Percentiles rank a stretch among this genome's conserved stretches.
phyloP scores from a whole-genome alignment of 495 filamentous ascomycete species.

The Thermothielavioides terrestris region DNA sequence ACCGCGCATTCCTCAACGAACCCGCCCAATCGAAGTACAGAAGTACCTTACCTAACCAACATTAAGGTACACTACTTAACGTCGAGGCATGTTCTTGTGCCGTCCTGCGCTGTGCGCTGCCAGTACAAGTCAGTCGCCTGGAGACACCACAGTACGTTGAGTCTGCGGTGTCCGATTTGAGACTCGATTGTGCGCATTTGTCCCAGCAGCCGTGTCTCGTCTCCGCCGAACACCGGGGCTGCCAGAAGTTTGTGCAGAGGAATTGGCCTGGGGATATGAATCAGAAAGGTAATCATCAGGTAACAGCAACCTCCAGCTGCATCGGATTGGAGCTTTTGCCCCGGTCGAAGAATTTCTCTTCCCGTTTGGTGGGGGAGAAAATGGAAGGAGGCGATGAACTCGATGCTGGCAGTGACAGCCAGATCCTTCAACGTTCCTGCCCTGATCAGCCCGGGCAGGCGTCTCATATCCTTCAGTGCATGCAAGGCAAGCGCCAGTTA shows the following conservation, averaged over 20 bases:
- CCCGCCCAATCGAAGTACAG: not conserved
- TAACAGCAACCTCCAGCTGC: conserved; percentile 31
- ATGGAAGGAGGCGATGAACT: conserved; percentile 3
- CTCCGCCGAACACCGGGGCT: conserved; percentile 4
- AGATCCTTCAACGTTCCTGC: not conserved
- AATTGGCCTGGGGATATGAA: conserved; percentile 11
- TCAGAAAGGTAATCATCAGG: conserved; percentile 28
- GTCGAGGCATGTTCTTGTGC: not conserved
- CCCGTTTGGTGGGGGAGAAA: not conserved
- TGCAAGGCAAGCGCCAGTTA: not conserved
- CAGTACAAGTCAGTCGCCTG: too few relatives aligned
- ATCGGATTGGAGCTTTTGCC: conserved; percentile 17
- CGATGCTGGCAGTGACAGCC: not conserved
- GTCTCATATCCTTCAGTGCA: too few relatives aligned
- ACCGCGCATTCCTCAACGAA: not conserved
- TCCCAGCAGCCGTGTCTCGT: too few relatives aligned
- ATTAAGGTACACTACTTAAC: not conserved
- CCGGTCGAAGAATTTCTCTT: not conserved
- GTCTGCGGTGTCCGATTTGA: too few relatives aligned
- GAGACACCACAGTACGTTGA: too few relatives aligned
- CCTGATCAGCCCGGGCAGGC: too few relatives aligned
- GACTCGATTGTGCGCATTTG: too few relatives aligned
- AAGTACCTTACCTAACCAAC: too few relatives aligned
- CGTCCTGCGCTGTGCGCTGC: too few relatives aligned
- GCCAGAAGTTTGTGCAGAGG: conserved; percentile 11